A percentile compares a stretch with the other conserved stretches of the same genome.
These are phyloP conservation scores for Populus trichocarpa DNA, from an alignment of 441 rosid genomes.

Conservation along the genomic window DNA sequence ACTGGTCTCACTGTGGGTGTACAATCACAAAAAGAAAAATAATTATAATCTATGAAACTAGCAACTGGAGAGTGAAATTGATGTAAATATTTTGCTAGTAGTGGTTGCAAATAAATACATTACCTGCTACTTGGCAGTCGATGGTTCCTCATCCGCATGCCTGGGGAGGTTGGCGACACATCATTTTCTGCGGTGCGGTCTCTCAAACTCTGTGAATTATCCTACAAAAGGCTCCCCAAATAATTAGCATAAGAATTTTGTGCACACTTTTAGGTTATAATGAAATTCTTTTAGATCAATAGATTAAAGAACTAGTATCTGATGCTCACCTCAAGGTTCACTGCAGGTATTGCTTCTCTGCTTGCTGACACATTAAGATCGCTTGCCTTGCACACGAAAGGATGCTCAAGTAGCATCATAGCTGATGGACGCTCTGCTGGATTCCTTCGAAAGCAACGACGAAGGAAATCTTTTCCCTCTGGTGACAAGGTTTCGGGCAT, in stretches of 20 bases:
- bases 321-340: conserved; percentile 29
- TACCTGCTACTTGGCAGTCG: conserved; percentile 25
- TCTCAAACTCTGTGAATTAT: conserved; percentile 22
- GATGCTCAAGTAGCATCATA: conserved; percentile 47
- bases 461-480: conserved; percentile 59
- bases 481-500: conserved; percentile 54
- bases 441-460: conserved; percentile 47
- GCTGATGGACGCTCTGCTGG: conserved; percentile 63
- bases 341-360: conserved; percentile 23
- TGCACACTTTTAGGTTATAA: neutral
- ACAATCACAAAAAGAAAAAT: neutral
- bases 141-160: conserved; percentile 7
- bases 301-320: conserved; percentile 1
- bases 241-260: conserved; percentile 2
- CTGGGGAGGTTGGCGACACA: conserved; percentile 11
- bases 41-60: neutral
- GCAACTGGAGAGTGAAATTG: neutral
- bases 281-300: neutral
- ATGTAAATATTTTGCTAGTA: neutral
- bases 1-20: conserved; percentile 20
- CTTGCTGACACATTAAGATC: conserved; percentile 26
- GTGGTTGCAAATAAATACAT: neutral
- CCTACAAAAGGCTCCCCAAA: conserved; percentile 22
- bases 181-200: conserved; percentile 18
- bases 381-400: conserved; percentile 43